Evolutionary conservation across 2,329 filamentous ascomycete species (phyloP), one percentile per base, ranked within the genome.

Genomic region (Thielaviopsis ethacetica): DNA sequence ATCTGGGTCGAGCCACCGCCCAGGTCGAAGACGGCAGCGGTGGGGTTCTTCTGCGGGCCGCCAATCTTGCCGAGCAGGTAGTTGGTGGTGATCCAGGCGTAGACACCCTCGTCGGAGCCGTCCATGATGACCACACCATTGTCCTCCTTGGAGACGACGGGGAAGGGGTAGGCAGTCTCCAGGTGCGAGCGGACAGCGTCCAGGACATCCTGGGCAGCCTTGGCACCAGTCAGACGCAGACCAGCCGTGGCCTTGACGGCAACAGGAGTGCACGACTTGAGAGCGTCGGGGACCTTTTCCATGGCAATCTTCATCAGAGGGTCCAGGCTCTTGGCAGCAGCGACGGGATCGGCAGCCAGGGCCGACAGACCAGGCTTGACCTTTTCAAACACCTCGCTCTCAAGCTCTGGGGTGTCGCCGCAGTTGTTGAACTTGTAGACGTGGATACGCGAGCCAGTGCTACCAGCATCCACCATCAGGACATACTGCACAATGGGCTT

Each of bases 221-320:
- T 85, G 12, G 79, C 71, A 21, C 91, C 93, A 61, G 97, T 79
- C 71, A 95, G 83, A 68, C 93, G 86, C 63, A 98, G 78, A 65
- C 93, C 93, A 63, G 93, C 93, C 1, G 93, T 98, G 51, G 93
- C 93, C 76, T 98, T 98, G 64, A 98, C 91, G n/a, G 93, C 91
- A 62, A 98, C 77, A 7, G 93, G 93, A 53, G 87, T 88, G 78
- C 93, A 98, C n/a, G 80, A 75, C 74, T 93, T 91, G 68, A 96
- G 82, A 67, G 86, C 85, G 61, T 95, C 86, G 54, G 93, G 94
- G 5, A 98, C 90, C 49, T 78, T 83, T 65, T 84, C 74, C 74
- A 98, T 77, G 22, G 94, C 93, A 53, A 89, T 86, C 53, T 91
- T 82, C 81, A 98, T 83, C 53, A 98, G 79, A 61, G 83, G 76